Percentiles rank a stretch among this genome's conserved stretches.
Evolutionary conservation across 2,329 filamentous ascomycete genomes (phyloP).

Genomic region (Eutypella sp.): DNA sequence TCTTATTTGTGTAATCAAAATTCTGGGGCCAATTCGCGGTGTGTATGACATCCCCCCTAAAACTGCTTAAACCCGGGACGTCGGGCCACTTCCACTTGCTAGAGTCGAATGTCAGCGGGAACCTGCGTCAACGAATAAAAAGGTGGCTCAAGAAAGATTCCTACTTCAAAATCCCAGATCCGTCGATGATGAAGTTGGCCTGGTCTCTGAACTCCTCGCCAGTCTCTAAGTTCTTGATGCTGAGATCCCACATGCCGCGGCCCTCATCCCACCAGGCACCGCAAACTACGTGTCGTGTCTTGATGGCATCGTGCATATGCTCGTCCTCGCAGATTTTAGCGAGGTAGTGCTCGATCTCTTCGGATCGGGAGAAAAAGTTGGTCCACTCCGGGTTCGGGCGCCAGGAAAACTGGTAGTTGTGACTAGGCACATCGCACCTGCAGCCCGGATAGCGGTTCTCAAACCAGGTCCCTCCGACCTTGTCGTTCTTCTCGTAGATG

Average conservation of each 20-base stretch:
- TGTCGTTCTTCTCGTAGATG: constrained; percentile 52
- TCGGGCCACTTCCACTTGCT: constrained; percentile 51
- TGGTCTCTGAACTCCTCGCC: constrained; percentile 37
- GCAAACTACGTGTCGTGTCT: constrained; percentile 36
- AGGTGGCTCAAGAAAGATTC: constrained; percentile 15
- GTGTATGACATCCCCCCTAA: constrained; percentile 46
- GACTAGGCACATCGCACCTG: constrained; percentile 51
- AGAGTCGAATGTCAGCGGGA: constrained; percentile 8
- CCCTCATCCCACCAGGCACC: constrained; percentile 41
- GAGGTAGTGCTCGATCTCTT: constrained; percentile 54
- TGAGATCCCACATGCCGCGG: constrained; percentile 37
- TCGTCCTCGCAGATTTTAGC: constrained; percentile 43
- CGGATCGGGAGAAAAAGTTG: constrained; percentile 49
- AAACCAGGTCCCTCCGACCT: constrained; percentile 54
- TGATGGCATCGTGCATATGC: constrained; percentile 38
- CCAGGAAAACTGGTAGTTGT: constrained; percentile 61
- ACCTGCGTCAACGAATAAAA: not conserved
- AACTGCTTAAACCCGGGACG: constrained; percentile 40
- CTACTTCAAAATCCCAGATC: constrained; percentile 49
- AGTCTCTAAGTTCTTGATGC: constrained; percentile 32
- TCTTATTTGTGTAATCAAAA: constrained; percentile 45
- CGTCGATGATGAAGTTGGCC: constrained; percentile 45
- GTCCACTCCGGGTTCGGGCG: constrained; percentile 55
- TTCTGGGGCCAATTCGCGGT: constrained; percentile 48
- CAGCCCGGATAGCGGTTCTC: constrained; percentile 57